phyloP scores from a whole-genome alignment of 2,329 filamentous ascomycete species.

The Trichoderma sp. region DNA sequence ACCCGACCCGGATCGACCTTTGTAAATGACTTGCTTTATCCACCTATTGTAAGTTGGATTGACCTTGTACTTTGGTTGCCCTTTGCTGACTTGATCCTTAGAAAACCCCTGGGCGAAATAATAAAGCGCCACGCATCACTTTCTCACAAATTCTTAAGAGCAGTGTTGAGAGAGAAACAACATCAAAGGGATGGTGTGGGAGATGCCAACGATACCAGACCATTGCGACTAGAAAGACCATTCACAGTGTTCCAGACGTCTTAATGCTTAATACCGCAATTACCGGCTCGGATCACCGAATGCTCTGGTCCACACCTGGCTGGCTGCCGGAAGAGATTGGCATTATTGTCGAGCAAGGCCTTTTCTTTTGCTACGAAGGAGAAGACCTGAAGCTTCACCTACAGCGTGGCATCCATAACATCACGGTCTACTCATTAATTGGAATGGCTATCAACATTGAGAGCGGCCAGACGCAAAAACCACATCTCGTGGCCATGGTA shows the following conservation, averaged over 20 bases:
- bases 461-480: constrained; percentile 77
- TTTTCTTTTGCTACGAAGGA: constrained; percentile 93
- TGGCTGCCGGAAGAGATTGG: constrained; percentile 95
- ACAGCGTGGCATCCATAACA: constrained; percentile 73
- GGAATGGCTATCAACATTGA: constrained; percentile 90
- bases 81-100: constrained; percentile 27
- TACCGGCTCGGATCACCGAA: constrained; percentile 67
- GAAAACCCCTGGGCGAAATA: constrained; percentile 49
- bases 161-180: constrained; percentile 85
- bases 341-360: constrained; percentile 83
- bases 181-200: constrained; percentile 89
- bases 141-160: constrained; percentile 93
- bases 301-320: constrained; percentile 83
- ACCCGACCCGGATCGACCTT: constrained; percentile 74
- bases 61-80: no score
- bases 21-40: constrained; percentile 85
- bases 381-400: constrained; percentile 80
- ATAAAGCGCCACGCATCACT: constrained; percentile 55
- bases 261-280: constrained; percentile 84
- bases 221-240: constrained; percentile 78
- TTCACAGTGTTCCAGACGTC: constrained; percentile 79
- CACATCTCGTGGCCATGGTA: constrained; percentile 87
- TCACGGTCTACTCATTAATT: constrained; percentile 87
- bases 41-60: constrained; percentile 39
- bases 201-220: constrained; percentile 89